phyloP scores from a whole-genome alignment of 2,329 filamentous ascomycete species.

The Penicillium sp. region DNA sequence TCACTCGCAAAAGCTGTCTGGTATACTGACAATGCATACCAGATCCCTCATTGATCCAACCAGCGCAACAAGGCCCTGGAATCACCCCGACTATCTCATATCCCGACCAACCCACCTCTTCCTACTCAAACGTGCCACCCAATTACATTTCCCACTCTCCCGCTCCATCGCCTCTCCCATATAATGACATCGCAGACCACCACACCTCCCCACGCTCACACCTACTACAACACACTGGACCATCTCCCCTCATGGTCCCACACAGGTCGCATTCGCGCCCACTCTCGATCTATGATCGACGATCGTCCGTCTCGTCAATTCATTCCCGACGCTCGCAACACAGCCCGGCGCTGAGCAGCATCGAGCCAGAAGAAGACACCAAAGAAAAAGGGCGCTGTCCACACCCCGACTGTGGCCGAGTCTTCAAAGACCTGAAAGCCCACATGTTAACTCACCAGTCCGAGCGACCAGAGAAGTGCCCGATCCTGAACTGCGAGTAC shows the following conservation, averaged over 20 bases:
- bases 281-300: constrained; percentile 50
- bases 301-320: constrained; percentile 69
- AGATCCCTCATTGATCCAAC: constrained; percentile 62
- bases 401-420: constrained; percentile 77
- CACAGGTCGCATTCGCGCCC: constrained; percentile 57
- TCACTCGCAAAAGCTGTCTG: constrained; percentile 1
- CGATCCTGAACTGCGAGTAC: constrained; percentile 88
- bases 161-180: constrained; percentile 36
- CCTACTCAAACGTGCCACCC: constrained; percentile 26
- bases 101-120: constrained; percentile 34
- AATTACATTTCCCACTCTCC: constrained; percentile 39
- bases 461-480: constrained; percentile 90
- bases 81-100: constrained; percentile 37
- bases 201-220: constrained; percentile 28
- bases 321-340: constrained; percentile 64
- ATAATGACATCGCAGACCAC: constrained; percentile 32
- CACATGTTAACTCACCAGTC: constrained; percentile 93
- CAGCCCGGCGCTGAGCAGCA: constrained; percentile 60
- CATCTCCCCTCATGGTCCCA: constrained; percentile 66
- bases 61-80: constrained; percentile 39
- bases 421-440: constrained; percentile 88
- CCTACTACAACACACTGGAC: constrained; percentile 22
- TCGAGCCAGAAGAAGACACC: constrained; percentile 62
- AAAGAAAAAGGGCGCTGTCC: constrained; percentile 71
- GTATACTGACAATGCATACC: constrained; percentile 6